A percentile compares a stretch with the other conserved stretches of the same genome.
Conservation (phyloP, 495 filamentous ascomycete species). For the Staphylotrichum tortipilum region DNA sequence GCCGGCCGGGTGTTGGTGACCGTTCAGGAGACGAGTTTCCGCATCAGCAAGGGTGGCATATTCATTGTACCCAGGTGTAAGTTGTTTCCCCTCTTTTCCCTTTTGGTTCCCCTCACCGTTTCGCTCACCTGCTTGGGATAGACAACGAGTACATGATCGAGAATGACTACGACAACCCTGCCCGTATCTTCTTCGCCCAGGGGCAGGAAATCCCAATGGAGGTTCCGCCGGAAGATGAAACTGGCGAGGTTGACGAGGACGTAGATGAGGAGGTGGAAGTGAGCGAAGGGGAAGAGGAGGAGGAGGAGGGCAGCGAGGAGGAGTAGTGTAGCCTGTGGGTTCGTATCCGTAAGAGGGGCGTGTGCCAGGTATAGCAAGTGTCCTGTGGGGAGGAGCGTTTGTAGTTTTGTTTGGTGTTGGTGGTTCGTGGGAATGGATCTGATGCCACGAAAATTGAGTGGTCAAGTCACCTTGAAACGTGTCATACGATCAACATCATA, state of each 20-base stretch:
- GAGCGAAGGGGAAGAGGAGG: conserved; percentile 1
- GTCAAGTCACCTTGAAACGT: neutral
- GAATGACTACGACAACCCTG: conserved; percentile 58
- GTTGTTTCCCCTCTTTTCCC: conserved; percentile 25
- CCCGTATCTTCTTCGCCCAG: conserved; percentile 78
- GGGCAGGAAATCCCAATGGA: conserved; percentile 49
- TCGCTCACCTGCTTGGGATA: conserved; percentile 27
- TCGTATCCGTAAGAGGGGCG: too few relatives aligned
- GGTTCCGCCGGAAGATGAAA: conserved; percentile 2
- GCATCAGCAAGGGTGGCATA: conserved; percentile 75
- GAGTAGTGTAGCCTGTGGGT: neutral
- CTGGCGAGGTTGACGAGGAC: conserved; percentile 5
- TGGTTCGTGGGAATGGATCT: neutral
- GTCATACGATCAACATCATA: too few relatives aligned
- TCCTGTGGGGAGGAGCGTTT: neutral
- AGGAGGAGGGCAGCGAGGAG: neutral
- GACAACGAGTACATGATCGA: conserved; percentile 79
- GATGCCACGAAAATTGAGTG: neutral
- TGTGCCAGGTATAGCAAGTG: too few relatives aligned
- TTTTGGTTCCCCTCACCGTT: neutral
- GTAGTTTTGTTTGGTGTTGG: neutral
- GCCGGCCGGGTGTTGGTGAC: conserved; percentile 65
- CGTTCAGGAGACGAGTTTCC: conserved; percentile 74
- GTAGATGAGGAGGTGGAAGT: conserved; percentile 7
- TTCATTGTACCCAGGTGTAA: conserved; percentile 92